Conservation (phyloP, 352 stramenopile genomes). For the Globisporangium middletonii region DNA sequence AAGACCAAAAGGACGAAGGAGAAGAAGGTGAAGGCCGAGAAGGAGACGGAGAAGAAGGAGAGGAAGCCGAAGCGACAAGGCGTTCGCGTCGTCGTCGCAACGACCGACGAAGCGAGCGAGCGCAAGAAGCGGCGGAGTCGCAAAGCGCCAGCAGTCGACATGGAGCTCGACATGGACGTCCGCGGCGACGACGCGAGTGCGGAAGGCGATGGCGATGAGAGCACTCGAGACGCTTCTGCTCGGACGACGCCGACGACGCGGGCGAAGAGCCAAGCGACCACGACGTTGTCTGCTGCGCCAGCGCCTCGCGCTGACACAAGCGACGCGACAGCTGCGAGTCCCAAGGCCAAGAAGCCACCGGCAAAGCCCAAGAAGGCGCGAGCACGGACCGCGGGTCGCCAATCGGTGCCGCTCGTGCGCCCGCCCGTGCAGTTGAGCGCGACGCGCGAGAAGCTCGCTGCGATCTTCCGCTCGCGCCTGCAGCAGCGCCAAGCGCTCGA, state of each 20-base stretch:
- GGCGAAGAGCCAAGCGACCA: background rate
- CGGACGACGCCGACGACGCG: too few relatives aligned
- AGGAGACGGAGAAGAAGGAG: too few relatives aligned
- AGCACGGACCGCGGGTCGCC: background rate
- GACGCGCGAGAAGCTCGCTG: conserved; percentile 45
- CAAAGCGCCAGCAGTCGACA: conserved; percentile 29
- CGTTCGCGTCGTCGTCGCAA: conserved; percentile 43
- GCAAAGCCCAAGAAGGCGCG: background rate
- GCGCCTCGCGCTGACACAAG: background rate
- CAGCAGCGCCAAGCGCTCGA: conserved; percentile 37
- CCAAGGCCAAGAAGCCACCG: background rate
- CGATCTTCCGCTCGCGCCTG: conserved; percentile 57
- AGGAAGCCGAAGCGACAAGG: conserved; percentile 2
- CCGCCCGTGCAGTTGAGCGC: background rate
- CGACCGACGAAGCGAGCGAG: conserved; percentile 45
- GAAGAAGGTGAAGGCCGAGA: background rate
- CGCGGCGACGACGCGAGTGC: conserved; percentile 8
- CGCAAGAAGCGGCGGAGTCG: conserved; percentile 24
- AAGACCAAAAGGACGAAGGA: background rate
- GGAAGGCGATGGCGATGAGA: conserved; percentile 11
- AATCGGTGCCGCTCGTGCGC: background rate
- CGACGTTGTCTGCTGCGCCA: background rate
- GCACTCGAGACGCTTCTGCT: too few relatives aligned
- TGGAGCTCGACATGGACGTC: conserved; percentile 57
- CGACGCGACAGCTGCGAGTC: background rate